phyloP scores from a whole-genome alignment of 768 basidiomycete species.

The Amanita subjunquillea region DNA sequence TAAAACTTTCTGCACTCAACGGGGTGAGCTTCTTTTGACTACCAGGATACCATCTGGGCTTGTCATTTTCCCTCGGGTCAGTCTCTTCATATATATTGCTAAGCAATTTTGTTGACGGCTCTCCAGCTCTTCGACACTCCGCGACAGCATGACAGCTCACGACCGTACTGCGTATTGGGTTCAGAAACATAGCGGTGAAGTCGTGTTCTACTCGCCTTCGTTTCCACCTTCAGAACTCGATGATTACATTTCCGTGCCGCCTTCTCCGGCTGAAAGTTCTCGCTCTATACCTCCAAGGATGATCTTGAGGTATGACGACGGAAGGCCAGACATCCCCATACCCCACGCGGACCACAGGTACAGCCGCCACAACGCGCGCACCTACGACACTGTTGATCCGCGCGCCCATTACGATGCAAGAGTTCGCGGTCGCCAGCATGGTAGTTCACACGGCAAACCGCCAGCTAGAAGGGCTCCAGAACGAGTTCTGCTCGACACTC shows the following conservation, averaged over 20 bases:
- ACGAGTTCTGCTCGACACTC: constrained; percentile 21
- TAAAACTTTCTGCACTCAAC: constrained; percentile 22
- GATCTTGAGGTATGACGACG: constrained; percentile 59
- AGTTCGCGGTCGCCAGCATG: constrained; percentile 25
- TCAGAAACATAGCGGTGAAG: constrained; percentile 23
- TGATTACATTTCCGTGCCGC: constrained; percentile 29
- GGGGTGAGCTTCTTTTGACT: constrained; percentile 13
- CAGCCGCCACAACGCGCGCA: constrained; percentile 11
- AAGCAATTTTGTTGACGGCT: constrained; percentile 47
- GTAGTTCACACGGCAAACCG: constrained; percentile 26
- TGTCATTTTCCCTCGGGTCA: neutral
- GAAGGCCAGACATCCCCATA: constrained; percentile 55
- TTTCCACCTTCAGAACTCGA: constrained; percentile 41
- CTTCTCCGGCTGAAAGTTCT: constrained; percentile 39
- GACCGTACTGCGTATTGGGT: constrained; percentile 64
- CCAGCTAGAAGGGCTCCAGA: constrained; percentile 15
- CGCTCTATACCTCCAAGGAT: constrained; percentile 59
- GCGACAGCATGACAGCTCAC: constrained; percentile 46
- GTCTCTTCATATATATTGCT: constrained; percentile 8
- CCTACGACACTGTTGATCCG: neutral
- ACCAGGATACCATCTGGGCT: neutral
- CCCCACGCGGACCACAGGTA: constrained; percentile 23
- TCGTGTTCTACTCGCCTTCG: constrained; percentile 46
- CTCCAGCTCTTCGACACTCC: constrained; percentile 44
- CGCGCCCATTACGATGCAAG: constrained; percentile 4